Evolutionary conservation across 1,284 basidiomycete genomes (phyloP), one percentile per base, ranked within the genome.

Genomic region (Rhodotorula sp.): DNA sequence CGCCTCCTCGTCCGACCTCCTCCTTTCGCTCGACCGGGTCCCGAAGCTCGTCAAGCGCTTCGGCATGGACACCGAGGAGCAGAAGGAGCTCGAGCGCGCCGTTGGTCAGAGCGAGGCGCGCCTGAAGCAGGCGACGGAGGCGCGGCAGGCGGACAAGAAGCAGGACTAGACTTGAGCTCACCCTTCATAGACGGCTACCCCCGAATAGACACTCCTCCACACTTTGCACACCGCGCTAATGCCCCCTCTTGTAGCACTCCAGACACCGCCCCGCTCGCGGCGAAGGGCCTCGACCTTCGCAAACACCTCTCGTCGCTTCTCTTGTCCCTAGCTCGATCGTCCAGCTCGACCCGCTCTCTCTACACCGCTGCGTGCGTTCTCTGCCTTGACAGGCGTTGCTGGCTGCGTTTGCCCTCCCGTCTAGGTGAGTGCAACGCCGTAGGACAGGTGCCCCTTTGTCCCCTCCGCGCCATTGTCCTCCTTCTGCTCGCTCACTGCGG

Each of bases 31-130:
- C 27, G 77, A 72, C 17, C 79, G 81, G 66, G 75, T 83, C 8
- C 80, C 81, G 0, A 53, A 78, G 7, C 71, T 84, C 61, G 74
- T 78, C 23, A 59, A 77, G 65, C 75, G 74, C 46, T 84, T 83
- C 65, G 68, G 76, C 12, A 72, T 84, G 17, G 69, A 75, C 46
- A 78, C 80, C 25, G 67, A 78, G 44, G 83, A 84, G 75, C 73
- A 79, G 12, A 79, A 81, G 42, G 83, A 84, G 73, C 69, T 84
- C 21, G 80, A 77, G 42, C 73, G 83, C 42, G 83, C 83, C 7
- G 80, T 83, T 2, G 80, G 81, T 66, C 83, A 84, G 78, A 80
- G 81, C 13, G 80, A 81, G 67, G 64, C 77, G 62, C 73, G 82
- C 46, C 72, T 80, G 55, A 65, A 68, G 58, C 66, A 72, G 59